These are phyloP conservation scores for Hepatocystis sp. DNA, from an alignment of 169 alveolate species.

Conservation along the genomic window DNA sequence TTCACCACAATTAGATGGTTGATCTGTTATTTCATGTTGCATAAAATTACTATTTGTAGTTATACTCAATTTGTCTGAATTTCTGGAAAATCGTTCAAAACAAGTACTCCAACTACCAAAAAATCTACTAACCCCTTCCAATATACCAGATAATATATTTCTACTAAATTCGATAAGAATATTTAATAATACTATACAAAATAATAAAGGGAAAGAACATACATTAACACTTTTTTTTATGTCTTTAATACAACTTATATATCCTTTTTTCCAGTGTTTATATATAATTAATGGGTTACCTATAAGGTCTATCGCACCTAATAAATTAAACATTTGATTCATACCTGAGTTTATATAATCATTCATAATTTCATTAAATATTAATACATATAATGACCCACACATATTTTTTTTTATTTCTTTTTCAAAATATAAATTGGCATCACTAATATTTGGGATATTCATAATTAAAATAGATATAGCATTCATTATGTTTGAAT, in stretches of 20 bases:
- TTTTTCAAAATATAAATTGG: slow-evolving; percentile 74
- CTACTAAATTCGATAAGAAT: slow-evolving; percentile 51
- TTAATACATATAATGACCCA: slow-evolving; percentile 57
- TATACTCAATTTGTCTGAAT: slow-evolving; percentile 70
- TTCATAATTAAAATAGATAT: slow-evolving; percentile 54
- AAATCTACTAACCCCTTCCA: slow-evolving; percentile 69
- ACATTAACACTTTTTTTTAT: slow-evolving; percentile 66
- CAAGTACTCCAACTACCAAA: slow-evolving; percentile 77
- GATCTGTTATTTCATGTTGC: slow-evolving; percentile 79
- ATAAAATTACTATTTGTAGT: slow-evolving; percentile 75
- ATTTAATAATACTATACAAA: slow-evolving; percentile 61
- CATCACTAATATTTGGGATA: slow-evolving; percentile 69
- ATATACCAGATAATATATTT: slow-evolving; percentile 56
- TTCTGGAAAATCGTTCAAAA: slow-evolving; percentile 75
- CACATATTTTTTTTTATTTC: slow-evolving; percentile 61
- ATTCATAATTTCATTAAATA: slow-evolving; percentile 72
- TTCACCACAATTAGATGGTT: slow-evolving; percentile 84
- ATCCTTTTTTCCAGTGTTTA: slow-evolving; percentile 84
- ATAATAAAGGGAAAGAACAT: slow-evolving; percentile 69
- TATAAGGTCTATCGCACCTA: slow-evolving; percentile 86
- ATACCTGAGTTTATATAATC: slow-evolving; percentile 82
- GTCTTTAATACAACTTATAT: slow-evolving; percentile 48
- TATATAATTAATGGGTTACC: slow-evolving; percentile 86
- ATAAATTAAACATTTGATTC: slow-evolving; percentile 85
- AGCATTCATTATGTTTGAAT: slow-evolving; percentile 67